Conservation (phyloP, 257 asterid genomes). For the Coffea eugenioides region DNA sequence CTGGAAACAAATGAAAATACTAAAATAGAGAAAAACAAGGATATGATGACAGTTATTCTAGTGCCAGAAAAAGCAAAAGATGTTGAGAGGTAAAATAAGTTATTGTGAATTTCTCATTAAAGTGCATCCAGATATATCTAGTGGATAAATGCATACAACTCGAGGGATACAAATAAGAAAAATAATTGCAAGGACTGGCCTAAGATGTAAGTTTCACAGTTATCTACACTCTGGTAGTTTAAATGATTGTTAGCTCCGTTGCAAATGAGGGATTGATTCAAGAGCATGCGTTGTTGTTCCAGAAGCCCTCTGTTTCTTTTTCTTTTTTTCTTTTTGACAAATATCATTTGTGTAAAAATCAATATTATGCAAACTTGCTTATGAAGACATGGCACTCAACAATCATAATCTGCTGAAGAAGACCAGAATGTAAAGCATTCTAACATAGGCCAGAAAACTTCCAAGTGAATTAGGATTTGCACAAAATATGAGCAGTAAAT, state of each 20-base stretch:
- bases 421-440: background rate
- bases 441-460: background rate
- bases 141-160: background rate
- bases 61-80: background rate
- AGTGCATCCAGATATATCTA: background rate
- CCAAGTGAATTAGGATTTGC: background rate
- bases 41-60: background rate
- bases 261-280: background rate
- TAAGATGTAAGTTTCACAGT: background rate
- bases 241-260: background rate
- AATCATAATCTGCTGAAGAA: background rate
- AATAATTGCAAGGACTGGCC: background rate
- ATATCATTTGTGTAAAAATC: background rate
- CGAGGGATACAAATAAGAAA: background rate
- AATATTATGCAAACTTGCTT: background rate
- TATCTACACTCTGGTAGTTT: background rate
- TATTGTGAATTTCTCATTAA: background rate
- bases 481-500: background rate
- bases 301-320: background rate
- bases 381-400: background rate
- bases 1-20: constrained; percentile 34
- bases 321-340: background rate
- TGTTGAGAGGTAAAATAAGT: background rate
- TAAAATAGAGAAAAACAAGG: constrained; percentile 4
- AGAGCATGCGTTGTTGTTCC: background rate